Percentiles rank a stretch among this genome's conserved stretches.
Conservation (phyloP, 2,329 filamentous ascomycete species). For the Alternaria viburni region DNA sequence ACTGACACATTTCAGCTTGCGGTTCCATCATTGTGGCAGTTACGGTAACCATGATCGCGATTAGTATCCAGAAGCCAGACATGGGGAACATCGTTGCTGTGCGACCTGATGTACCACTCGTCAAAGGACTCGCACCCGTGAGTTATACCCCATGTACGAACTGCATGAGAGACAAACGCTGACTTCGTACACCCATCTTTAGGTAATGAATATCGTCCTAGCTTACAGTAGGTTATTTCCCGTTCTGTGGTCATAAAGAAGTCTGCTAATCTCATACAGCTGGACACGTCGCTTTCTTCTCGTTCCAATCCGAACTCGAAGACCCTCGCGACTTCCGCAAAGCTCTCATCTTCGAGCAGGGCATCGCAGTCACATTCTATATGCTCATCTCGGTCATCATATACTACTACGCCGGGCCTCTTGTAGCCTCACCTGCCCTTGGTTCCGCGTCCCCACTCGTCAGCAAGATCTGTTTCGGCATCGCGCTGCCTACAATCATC, state of each 20-base stretch:
- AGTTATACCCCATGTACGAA: no score
- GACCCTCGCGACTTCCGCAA: slow-evolving; percentile 67
- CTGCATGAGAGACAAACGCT: no score
- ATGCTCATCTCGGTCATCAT: slow-evolving; percentile 70
- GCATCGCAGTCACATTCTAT: slow-evolving; percentile 67
- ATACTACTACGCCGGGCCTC: slow-evolving; percentile 69
- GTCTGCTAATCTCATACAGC: slow-evolving; percentile 26
- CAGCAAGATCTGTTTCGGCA: slow-evolving; percentile 69
- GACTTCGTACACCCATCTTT: no score
- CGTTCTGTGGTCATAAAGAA: not conserved
- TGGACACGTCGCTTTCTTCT: slow-evolving; percentile 73
- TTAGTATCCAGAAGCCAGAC: slow-evolving; percentile 60
- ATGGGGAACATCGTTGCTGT: slow-evolving; percentile 35
- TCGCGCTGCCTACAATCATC: slow-evolving; percentile 73
- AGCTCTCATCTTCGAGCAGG: slow-evolving; percentile 67
- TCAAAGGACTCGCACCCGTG: slow-evolving; percentile 38
- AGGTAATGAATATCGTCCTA: slow-evolving; percentile 73
- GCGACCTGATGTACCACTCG: slow-evolving; percentile 24
- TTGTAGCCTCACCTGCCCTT: slow-evolving; percentile 70
- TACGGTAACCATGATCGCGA: slow-evolving; percentile 69
- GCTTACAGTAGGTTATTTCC: slow-evolving; percentile 62
- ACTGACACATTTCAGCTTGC: slow-evolving; percentile 56
- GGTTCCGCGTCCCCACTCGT: slow-evolving; percentile 64
- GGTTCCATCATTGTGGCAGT: slow-evolving; percentile 69
- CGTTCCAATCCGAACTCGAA: slow-evolving; percentile 69